Evolutionary conservation across 139 green algal species (phyloP), one percentile per base, ranked within the genome.

Genomic region (Chlamydomonas applanata): DNA sequence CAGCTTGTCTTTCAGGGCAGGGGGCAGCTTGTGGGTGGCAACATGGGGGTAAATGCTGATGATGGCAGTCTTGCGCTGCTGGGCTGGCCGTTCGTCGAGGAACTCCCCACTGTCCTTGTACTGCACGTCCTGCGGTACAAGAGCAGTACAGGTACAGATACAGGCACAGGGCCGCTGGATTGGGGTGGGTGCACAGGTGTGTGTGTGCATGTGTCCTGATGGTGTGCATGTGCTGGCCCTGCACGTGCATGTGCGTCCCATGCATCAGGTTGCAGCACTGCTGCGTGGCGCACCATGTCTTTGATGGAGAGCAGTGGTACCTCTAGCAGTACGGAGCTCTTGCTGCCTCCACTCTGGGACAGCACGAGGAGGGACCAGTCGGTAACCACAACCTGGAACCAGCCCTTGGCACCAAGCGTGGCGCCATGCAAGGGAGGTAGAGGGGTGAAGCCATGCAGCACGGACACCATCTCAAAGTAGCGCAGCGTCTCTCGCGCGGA

Each of bases 291-390:
- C 34, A 80, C 75, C 67, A 80, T 62, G 36, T 76, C 33, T 0
- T 40, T 71, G 29, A 80, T 49, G 57, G 45, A 71, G 13, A 80
- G 68, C 67, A 70, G 70, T 17, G 75, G 75, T n/a, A 80, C 13
- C 24, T 80, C 75, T 0, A 80, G 75, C 17, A 80, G 40, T 45
- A 80, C 67, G 16, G 30, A 68, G 13, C 56, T 44, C 40, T 80
- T 70, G 20, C 61, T 63, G 22, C 63, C 70, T 53, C 69, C 62
- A 44, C 74, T 57, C 34, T 72, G 74, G 0, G 75, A 64, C 2
- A 80, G 66, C 5, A 71, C 24, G 7, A 71, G 56, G 24, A 80
- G 24, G 1, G 36, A 71, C 75, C 75, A 80, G 59, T 80, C 75
- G 1, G 67, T 80, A 1, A 80, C 34, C 0, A 40, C 75, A 1